phyloP scores from a whole-genome alignment of 148 eudicot species.

The Salicornia ramosissima region DNA sequence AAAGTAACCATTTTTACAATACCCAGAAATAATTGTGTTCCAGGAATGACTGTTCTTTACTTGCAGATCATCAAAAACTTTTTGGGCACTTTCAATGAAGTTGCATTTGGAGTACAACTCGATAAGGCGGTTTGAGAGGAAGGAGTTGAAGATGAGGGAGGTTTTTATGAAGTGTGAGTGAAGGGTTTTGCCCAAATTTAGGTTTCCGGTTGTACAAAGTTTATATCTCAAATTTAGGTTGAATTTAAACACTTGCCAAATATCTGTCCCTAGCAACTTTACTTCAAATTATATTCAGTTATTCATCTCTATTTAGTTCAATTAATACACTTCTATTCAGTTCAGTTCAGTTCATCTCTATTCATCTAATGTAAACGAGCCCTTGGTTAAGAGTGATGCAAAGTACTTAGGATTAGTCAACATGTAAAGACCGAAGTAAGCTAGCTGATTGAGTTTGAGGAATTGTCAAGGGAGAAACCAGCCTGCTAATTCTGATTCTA shows the following conservation, averaged over 20 bases:
- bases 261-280: no score
- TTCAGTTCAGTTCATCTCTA: no score
- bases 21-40: conserved; percentile 56
- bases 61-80: conserved; percentile 47
- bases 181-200: conserved; percentile 42
- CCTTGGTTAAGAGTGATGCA: conserved; percentile 39
- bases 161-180: conserved; percentile 66
- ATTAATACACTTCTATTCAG: no score
- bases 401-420: conserved; percentile 19
- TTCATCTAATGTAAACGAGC: no score
- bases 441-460: background rate
- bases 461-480: no score
- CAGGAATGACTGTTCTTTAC: conserved; percentile 53
- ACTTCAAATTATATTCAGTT: no score
- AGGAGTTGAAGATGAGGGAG: conserved; percentile 35
- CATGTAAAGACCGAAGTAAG: background rate
- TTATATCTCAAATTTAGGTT: no score
- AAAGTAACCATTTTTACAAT: conserved; percentile 33
- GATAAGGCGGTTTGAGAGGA: conserved; percentile 51
- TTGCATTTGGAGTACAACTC: conserved; percentile 53
- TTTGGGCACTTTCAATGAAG: conserved; percentile 44
- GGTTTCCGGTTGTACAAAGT: conserved; percentile 46
- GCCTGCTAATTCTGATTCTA: no score
- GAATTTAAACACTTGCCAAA: no score
- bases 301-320: no score